Percentiles rank a stretch among this genome's conserved stretches.
Evolutionary conservation across 2,329 filamentous ascomycete species (phyloP).

Genomic region (Septoria linicola): DNA sequence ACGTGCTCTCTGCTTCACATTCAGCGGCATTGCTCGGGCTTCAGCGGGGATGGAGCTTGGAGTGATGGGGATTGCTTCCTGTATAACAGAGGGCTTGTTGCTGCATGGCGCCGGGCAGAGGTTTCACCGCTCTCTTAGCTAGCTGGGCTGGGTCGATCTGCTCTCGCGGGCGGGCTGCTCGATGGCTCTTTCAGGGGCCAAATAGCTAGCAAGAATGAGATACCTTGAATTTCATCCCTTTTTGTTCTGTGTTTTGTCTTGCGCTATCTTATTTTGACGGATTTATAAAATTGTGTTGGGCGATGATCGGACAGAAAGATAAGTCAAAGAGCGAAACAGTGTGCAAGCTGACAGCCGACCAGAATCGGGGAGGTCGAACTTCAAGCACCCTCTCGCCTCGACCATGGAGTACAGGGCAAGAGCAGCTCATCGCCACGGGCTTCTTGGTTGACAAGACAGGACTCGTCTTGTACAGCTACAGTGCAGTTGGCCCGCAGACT

Average conservation of each 20-base stretch:
- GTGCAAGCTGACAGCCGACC: too few relatives aligned
- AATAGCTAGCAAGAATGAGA: constrained; percentile 13
- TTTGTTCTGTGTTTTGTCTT: background rate
- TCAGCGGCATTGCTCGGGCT: constrained; percentile 22
- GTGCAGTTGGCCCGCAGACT: too few relatives aligned
- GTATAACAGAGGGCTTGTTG: constrained; percentile 25
- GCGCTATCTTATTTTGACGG: background rate
- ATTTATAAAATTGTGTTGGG: background rate
- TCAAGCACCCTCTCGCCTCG: too few relatives aligned
- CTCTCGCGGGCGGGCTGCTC: constrained; percentile 20
- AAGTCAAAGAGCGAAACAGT: background rate
- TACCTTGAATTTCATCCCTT: background rate
- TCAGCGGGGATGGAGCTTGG: constrained; percentile 16
- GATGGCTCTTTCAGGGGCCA: constrained; percentile 4
- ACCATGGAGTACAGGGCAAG: too few relatives aligned
- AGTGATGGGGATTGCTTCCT: constrained; percentile 22
- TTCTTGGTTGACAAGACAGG: too few relatives aligned
- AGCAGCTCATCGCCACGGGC: too few relatives aligned
- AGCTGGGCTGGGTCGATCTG: constrained; percentile 14
- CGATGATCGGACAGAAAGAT: background rate
- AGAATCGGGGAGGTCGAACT: too few relatives aligned
- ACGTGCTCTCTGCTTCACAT: constrained; percentile 8
- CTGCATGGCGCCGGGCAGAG: constrained; percentile 22
- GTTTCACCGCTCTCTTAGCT: constrained; percentile 7
- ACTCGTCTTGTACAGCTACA: too few relatives aligned